Evolutionary conservation across 345 rosid genomes (phyloP).

Genomic region (Populus deltoides): DNA sequence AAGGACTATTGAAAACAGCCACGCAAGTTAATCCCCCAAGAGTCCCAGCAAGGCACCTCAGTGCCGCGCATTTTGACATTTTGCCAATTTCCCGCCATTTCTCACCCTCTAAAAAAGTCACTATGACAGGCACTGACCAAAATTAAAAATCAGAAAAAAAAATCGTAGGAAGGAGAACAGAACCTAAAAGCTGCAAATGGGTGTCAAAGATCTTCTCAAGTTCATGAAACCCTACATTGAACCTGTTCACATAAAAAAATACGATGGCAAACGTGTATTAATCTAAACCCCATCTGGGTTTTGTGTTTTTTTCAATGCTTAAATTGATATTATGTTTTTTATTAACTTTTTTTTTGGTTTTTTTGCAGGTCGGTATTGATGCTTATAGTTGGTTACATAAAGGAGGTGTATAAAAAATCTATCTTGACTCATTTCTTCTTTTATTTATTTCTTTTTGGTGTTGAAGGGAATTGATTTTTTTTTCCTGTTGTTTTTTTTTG

Average conservation of each 20-base stretch:
- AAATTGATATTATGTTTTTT: background rate
- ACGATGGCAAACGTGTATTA: conserved; percentile 68
- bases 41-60: no score
- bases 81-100: conserved; percentile 6
- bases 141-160: background rate
- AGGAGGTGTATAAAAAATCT: conserved; percentile 59
- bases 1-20: no score
- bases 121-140: background rate
- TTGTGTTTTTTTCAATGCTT: background rate
- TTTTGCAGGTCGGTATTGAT: conserved; percentile 84
- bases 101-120: background rate
- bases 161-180: background rate
- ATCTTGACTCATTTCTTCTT: background rate
- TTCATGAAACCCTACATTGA: conserved; percentile 80
- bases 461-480: background rate
- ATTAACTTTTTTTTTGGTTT: no score
- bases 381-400: conserved; percentile 93
- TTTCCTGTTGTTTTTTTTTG: background rate
- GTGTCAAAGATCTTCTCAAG: conserved; percentile 81
- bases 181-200: conserved; percentile 45
- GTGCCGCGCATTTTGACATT: background rate
- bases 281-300: background rate
- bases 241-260: conserved; percentile 71
- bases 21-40: no score
- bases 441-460: background rate